Conservation (phyloP, 2,329 filamentous ascomycete species). For the Bipolaris cookei region DNA sequence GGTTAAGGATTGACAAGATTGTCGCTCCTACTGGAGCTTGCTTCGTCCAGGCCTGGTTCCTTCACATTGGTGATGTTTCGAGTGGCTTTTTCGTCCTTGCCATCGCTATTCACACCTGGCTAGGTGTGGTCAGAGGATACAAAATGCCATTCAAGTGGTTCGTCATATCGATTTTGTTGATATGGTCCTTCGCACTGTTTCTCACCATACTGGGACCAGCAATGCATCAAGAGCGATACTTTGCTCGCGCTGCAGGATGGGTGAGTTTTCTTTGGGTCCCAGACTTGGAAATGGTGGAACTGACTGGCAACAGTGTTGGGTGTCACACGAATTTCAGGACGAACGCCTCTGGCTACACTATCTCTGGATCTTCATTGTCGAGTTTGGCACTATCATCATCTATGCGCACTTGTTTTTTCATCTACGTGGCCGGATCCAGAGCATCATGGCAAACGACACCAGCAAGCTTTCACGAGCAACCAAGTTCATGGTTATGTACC, state of each 20-base stretch:
- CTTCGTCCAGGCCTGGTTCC: conserved; percentile 59
- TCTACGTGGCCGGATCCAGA: conserved; percentile 53
- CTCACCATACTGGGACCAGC: conserved; percentile 57
- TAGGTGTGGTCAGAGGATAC: conserved; percentile 56
- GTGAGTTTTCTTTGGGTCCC: not conserved
- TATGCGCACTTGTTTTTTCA: conserved; percentile 59
- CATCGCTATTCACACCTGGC: conserved; percentile 62
- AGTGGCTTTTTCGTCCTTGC: conserved; percentile 61
- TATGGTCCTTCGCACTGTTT: conserved; percentile 56
- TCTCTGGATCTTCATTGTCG: conserved; percentile 61
- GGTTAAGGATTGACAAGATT: conserved; percentile 55
- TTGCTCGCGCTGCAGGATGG: conserved; percentile 58
- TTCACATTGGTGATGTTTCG: conserved; percentile 60
- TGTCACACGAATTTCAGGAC: conserved; percentile 51
- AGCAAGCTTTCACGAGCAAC: conserved; percentile 50
- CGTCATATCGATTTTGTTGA: conserved; percentile 50
- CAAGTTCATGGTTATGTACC: conserved; percentile 67
- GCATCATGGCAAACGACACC: conserved; percentile 45
- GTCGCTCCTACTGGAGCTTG: conserved; percentile 54
- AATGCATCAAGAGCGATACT: conserved; percentile 52
- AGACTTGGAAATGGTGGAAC: not conserved
- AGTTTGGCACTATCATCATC: conserved; percentile 59
- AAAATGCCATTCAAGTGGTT: conserved; percentile 56
- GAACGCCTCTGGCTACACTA: conserved; percentile 61
- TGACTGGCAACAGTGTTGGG: conserved; percentile 53